Conservation (phyloP, 192 early-diverging fungal genomes). For the Coemansia sp. region DNA sequence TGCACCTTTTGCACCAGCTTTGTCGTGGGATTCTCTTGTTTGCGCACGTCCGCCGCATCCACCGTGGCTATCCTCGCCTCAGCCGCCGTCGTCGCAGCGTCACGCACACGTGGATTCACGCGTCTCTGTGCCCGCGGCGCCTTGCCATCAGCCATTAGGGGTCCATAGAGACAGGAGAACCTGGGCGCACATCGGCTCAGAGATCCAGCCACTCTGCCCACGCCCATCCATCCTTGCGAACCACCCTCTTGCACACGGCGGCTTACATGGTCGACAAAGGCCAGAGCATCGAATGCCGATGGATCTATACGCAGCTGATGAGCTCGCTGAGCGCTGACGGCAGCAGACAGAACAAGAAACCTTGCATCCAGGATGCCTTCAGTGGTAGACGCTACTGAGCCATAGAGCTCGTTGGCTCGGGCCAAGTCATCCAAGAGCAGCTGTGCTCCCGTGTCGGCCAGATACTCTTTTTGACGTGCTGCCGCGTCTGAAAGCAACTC, state of each 20-base stretch:
- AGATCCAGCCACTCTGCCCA: constrained; percentile 56
- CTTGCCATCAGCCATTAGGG: constrained; percentile 27
- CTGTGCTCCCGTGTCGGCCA: constrained; percentile 16
- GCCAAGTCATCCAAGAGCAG: constrained; percentile 37
- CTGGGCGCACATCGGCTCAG: constrained; percentile 59
- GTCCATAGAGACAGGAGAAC: constrained; percentile 73
- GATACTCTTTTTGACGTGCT: constrained; percentile 42
- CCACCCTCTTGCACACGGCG: constrained; percentile 50
- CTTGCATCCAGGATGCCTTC: constrained; percentile 91
- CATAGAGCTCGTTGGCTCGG: constrained; percentile 37
- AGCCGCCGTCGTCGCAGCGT: not conserved
- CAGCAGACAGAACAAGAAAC: constrained; percentile 69
- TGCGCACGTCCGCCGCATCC: constrained; percentile 66
- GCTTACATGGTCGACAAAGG: constrained; percentile 68
- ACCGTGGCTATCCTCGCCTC: constrained; percentile 53
- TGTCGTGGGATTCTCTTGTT: constrained; percentile 85
- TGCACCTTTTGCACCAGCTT: constrained; percentile 70
- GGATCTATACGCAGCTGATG: constrained; percentile 72
- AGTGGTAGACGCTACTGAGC: constrained; percentile 67
- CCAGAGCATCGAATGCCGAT: constrained; percentile 71
- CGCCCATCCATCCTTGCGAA: constrained; percentile 47
- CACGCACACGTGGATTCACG: too few relatives aligned
- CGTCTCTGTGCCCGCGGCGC: constrained; percentile 10
- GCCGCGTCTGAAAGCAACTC: constrained; percentile 36
- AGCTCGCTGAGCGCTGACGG: constrained; percentile 72